Percentiles rank a stretch among this genome's conserved stretches.
These are phyloP conservation scores for Globisporangium viniferum DNA, from an alignment of 352 stramenopile species.

Conservation along the genomic window DNA sequence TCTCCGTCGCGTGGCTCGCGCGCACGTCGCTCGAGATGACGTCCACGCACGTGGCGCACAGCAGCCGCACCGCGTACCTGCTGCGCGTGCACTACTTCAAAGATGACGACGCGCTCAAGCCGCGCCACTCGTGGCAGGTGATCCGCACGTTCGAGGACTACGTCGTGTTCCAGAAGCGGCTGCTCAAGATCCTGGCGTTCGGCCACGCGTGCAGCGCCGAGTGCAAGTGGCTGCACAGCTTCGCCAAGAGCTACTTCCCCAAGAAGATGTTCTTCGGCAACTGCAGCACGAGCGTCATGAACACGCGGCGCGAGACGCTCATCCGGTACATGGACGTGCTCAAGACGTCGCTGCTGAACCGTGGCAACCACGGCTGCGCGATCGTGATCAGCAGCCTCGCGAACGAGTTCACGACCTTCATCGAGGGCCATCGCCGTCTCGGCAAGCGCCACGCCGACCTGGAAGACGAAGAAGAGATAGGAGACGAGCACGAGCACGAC, in stretches of 20 bases:
- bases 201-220: slow-evolving; percentile 59
- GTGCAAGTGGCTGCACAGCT: slow-evolving; percentile 63
- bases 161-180: slow-evolving; percentile 35
- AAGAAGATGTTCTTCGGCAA: slow-evolving; percentile 28
- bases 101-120: background rate
- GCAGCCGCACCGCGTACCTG: background rate
- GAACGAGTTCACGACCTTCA: slow-evolving; percentile 21
- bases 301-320: slow-evolving; percentile 22
- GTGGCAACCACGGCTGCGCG: slow-evolving; percentile 34
- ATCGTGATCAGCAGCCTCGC: slow-evolving; percentile 26
- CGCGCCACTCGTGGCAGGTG: background rate
- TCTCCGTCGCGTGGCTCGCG: background rate
- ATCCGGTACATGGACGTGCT: slow-evolving; percentile 31
- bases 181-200: slow-evolving; percentile 43
- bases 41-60: background rate
- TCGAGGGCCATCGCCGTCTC: slow-evolving; percentile 8
- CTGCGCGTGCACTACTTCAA: background rate
- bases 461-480: no score
- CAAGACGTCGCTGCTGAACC: slow-evolving; percentile 26
- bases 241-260: slow-evolving; percentile 62
- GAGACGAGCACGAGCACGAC: no score
- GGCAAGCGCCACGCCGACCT: background rate
- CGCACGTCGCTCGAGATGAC: background rate
- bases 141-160: slow-evolving; percentile 41
- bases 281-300: background rate